Evolutionary conservation across 805 yeast genomes (phyloP).

Genomic region (Saturnispora ahearnii): DNA sequence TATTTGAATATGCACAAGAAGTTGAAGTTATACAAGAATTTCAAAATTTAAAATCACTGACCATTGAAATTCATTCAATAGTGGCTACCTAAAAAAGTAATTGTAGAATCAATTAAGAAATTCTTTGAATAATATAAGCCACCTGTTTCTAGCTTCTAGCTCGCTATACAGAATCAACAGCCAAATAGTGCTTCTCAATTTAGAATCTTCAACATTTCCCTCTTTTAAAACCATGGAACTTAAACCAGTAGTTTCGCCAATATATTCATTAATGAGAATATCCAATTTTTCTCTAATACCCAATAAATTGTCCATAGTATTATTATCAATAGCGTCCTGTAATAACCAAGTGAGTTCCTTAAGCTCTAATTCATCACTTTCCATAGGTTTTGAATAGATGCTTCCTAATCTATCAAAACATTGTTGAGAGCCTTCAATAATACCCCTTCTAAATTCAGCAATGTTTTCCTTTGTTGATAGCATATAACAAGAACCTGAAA

Average conservation of each 20-base stretch:
- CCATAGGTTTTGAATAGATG: not conserved
- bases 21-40: too few species aligned
- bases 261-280: conserved; percentile 1
- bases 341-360: conserved; percentile 3
- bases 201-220: not conserved
- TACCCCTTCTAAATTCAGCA: not conserved
- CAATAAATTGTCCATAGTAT: not conserved
- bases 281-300: conserved; percentile 8
- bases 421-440: not conserved
- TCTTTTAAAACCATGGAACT: not conserved
- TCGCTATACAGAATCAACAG: conserved; percentile 9
- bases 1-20: too few species aligned
- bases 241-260: not conserved
- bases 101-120: conserved; percentile 1
- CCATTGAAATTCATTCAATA: too few species aligned
- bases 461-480: not conserved
- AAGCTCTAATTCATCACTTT: not conserved
- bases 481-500: not conserved
- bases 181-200: conserved; percentile 4
- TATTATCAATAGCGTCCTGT: not conserved
- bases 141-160: conserved; percentile 5
- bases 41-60: too few species aligned
- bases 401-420: not conserved
- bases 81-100: not conserved
- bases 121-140: conserved; percentile 5